A percentile compares a stretch with the other conserved stretches of the same genome.
Conservation (phyloP, 2,329 filamentous ascomycete genomes). For the Talaromyces sp. region DNA sequence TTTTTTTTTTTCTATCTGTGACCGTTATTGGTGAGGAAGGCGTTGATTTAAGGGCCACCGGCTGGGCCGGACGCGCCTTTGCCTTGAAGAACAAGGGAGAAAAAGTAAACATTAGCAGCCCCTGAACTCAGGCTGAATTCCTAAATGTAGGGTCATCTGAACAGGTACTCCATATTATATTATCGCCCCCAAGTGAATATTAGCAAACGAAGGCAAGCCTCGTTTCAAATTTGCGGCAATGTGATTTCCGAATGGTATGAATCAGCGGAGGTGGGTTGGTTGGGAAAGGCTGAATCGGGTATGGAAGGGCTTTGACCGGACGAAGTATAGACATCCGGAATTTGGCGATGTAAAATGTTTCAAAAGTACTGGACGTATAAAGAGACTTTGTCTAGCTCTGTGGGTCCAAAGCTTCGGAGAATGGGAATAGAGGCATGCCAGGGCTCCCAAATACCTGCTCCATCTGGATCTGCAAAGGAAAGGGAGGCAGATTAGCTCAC, state of each 20-base stretch:
- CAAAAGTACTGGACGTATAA: neutral
- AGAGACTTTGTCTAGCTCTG: conserved; percentile 1
- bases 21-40: neutral
- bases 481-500: conserved; percentile 20
- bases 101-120: neutral
- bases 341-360: too few species aligned
- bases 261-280: neutral
- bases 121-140: neutral
- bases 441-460: conserved; percentile 24
- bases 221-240: neutral
- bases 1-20: neutral
- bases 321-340: neutral
- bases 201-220: neutral
- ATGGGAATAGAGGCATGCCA: conserved; percentile 21
- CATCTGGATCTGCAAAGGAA: conserved; percentile 22
- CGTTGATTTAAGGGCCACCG: neutral
- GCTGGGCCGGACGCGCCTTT: neutral
- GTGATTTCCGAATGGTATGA: neutral
- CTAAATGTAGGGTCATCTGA: neutral
- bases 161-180: neutral
- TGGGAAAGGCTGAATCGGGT: neutral
- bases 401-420: conserved; percentile 16
- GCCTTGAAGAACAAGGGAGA: neutral
- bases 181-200: neutral
- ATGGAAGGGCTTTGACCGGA: neutral